Evolutionary conservation across 306 rosid species (phyloP), one percentile per base, ranked within the genome.

Genomic region (Parietaria judaica): DNA sequence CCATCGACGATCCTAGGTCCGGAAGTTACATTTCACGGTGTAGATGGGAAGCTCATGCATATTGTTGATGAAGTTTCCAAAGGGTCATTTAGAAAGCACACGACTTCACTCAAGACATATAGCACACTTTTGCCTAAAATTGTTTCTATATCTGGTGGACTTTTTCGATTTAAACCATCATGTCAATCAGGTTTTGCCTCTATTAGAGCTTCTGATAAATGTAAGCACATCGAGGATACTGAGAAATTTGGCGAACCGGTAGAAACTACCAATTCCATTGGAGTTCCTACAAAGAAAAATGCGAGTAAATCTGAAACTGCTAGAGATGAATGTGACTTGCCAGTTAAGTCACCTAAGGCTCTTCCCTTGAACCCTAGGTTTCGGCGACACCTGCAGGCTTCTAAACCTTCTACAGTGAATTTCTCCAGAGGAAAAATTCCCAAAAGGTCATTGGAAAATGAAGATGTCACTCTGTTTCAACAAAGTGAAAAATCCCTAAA

Each of bases 61-160:
- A 38, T 36, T 54, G 68, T 63, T 60, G 72, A 66, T 60, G 74
- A 70, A 63, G 75, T 68, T 76, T 65, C 66, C 71, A 65, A 70
- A 66, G 63, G 71, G 51, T 23, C 65, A 54, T 65, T 68, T 49
- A 63, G 65, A 46, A 76, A 79, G 66, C 72, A 61, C 58, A 49
- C 68, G 38, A 61, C 70, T 69, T 76, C 94, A 57, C 95, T 87
- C 17, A 73, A 72, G 81, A 74, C 68, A 63, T 81, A 73, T 53
- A 83, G 89, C 75, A 83, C 70, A 52, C 64, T 76, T 67, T 12
- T 45, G 31, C 87, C 84, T 23, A 72, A 52, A 14, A 51, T 38
- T 39, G 38, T 36, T 68, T 15, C 57, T 47, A 41, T 55, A 61
- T 41, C 68, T 45, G 68, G 68, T 61, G 69, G 57, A 59, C 43